These are phyloP conservation scores for Mycena rebaudengoi DNA, from an alignment of 768 basidiomycete genomes.

Conservation along the genomic window DNA sequence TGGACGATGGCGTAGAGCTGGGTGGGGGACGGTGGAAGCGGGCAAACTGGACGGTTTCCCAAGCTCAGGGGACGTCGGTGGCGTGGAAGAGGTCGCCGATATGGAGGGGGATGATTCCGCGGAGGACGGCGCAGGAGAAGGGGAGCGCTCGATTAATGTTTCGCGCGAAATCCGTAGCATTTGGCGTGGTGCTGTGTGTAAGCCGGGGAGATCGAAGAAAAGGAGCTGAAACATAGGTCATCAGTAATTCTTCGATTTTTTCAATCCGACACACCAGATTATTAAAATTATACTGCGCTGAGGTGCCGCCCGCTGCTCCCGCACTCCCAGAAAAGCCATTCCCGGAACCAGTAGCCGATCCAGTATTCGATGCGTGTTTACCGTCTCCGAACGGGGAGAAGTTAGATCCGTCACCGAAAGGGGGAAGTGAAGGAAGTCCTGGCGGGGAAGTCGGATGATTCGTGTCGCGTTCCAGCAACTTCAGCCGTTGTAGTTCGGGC, in stretches of 20 bases:
- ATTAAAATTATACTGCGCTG: background rate
- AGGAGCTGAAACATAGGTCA: background rate
- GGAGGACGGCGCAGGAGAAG: background rate
- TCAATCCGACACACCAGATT: background rate
- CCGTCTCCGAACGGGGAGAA: background rate
- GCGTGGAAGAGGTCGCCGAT: background rate
- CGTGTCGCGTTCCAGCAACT: background rate
- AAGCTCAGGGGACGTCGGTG: background rate
- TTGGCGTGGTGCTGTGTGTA: background rate
- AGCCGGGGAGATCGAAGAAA: background rate
- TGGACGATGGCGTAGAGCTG: background rate
- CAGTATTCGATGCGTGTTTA: background rate
- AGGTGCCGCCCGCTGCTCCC: background rate
- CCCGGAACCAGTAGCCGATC: background rate
- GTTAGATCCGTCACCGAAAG: background rate
- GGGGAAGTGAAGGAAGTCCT: background rate
- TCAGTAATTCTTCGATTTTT: background rate
- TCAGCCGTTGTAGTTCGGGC: background rate
- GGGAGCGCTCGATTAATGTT: background rate
- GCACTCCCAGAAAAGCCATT: background rate
- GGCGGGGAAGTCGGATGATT: background rate
- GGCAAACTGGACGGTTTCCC: background rate
- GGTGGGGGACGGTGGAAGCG: background rate
- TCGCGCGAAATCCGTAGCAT: background rate
- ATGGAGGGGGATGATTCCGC: background rate